Base-by-base conservation (phyloP, 768 basidiomycete genomes). In the Trametes meyenii region DNA sequence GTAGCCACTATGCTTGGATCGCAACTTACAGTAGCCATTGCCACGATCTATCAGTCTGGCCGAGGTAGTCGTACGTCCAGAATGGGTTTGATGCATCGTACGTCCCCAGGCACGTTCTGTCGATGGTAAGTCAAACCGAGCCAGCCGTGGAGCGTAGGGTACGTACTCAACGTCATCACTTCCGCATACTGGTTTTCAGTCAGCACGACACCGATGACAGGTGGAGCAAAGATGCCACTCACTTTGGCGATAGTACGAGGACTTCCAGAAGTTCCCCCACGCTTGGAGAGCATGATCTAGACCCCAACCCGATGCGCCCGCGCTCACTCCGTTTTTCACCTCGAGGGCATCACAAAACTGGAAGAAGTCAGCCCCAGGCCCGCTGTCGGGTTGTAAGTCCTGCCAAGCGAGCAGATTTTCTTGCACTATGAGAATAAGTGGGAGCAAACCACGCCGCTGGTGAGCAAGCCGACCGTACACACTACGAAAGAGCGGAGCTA, bases 381-480 rank as follows among this genome's bases (percentile, higher is more conserved):
- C 85, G 6, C 72, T 71, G 14, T 75, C 72, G 2, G 83, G 82
- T 43, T 83, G 81, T 17, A 89, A 65, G 11, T 63, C 61, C 65
- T 89, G 88, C 88, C 88, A 90, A 48, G 86, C 83, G 76, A 80
- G 84, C 7, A 85, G 75, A 66, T 80, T 79, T 59, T 82, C 66
- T 24, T 71, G 63, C 43, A 74, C 72, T 73, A 44, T 14, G 10
- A 8, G 14, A n/a, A 24, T 13, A n/a, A 12, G 14, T 7, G 16
- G 16, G 5, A 26, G 8, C 4, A 33, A 8, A 33, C 29, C 29
- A 33, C 29, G 29, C 29, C 29, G 29, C 29, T 8, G 1, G 29
- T 39, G 19, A 58, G 26, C n/a, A 48, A 5, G 7, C 8, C 19
- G 17, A 0, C 17, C n/a, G 3, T 24, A 40, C 0, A 23, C 7